Percentiles rank a stretch among this genome's conserved stretches.
These are phyloP conservation scores for Gaertneriomyces sp. DNA, from an alignment of 192 early-diverging fungal species.

Conservation along the genomic window DNA sequence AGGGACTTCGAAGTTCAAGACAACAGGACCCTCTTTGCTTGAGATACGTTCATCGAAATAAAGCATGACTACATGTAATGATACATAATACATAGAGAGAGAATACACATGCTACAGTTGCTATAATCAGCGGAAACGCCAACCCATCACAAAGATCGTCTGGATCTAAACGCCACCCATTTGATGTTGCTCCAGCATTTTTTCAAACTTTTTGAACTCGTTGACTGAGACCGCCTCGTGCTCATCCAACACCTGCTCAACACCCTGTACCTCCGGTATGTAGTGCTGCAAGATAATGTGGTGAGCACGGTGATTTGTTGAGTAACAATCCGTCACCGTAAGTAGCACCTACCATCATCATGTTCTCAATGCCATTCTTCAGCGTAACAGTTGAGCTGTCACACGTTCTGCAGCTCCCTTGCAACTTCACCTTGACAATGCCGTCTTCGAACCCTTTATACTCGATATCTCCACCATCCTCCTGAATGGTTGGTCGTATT, in stretches of 20 bases:
- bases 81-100: no score
- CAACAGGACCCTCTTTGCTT: no score
- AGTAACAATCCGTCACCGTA: neutral
- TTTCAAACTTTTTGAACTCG: constrained; percentile 91
- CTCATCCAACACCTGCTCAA: constrained; percentile 88
- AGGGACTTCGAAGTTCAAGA: no score
- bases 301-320: neutral
- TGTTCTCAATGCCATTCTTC: constrained; percentile 99
- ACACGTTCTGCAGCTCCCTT: constrained; percentile 94
- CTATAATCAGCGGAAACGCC: no score
- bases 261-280: constrained; percentile 81
- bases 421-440: constrained; percentile 85
- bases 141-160: no score
- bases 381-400: constrained; percentile 84
- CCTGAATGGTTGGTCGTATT: constrained; percentile 94
- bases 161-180: constrained; percentile 15
- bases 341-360: constrained; percentile 69
- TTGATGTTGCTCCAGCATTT: constrained; percentile 26
- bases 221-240: constrained; percentile 69
- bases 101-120: no score
- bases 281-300: constrained; percentile 63
- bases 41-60: no score
- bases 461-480: constrained; percentile 98
- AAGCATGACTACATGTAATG: no score
- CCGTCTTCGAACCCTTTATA: constrained; percentile 85